Percentiles rank a stretch among this genome's conserved stretches.
phyloP scores from a whole-genome alignment of 1,284 basidiomycete genomes.

The Rhodotorula sp. region DNA sequence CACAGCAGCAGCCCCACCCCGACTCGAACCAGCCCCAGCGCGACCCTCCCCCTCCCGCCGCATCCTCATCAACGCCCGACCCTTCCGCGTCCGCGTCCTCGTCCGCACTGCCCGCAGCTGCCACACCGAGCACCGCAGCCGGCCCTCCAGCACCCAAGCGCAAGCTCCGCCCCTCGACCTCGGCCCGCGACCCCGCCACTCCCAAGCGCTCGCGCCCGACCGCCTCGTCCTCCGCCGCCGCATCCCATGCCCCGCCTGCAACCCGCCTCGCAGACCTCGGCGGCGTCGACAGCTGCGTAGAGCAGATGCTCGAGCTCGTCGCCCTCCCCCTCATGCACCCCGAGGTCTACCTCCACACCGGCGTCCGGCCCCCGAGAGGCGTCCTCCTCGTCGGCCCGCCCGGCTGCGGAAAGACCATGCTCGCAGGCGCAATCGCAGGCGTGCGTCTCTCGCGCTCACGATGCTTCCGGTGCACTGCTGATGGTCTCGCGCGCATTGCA shows the following conservation, averaged over 20 bases:
- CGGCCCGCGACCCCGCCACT: conserved; percentile 30
- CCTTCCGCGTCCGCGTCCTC: neutral
- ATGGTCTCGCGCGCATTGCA: conserved; percentile 47
- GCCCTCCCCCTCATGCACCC: conserved; percentile 93
- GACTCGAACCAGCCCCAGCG: too few species aligned
- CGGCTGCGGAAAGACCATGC: conserved; percentile 91
- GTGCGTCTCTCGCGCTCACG: conserved; percentile 56
- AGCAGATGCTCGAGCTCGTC: conserved; percentile 92
- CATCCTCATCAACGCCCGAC: conserved; percentile 14
- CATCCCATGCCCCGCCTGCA: conserved; percentile 22
- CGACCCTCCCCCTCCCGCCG: neutral
- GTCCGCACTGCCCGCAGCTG: neutral
- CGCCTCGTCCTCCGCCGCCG: neutral
- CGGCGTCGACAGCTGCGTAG: conserved; percentile 79
- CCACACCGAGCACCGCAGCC: neutral
- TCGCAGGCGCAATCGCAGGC: conserved; percentile 90
- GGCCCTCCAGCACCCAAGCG: conserved; percentile 22
- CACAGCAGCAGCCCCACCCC: neutral
- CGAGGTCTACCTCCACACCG: conserved; percentile 90
- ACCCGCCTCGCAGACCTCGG: conserved; percentile 73
- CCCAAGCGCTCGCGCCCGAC: conserved; percentile 35
- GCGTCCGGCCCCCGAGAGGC: conserved; percentile 89
- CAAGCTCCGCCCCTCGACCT: conserved; percentile 31
- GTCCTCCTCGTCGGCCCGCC: conserved; percentile 93
- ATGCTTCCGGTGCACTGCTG: neutral